These are phyloP conservation scores for Tephrocybe rancida DNA, from an alignment of 768 basidiomycete species.

Conservation along the genomic window DNA sequence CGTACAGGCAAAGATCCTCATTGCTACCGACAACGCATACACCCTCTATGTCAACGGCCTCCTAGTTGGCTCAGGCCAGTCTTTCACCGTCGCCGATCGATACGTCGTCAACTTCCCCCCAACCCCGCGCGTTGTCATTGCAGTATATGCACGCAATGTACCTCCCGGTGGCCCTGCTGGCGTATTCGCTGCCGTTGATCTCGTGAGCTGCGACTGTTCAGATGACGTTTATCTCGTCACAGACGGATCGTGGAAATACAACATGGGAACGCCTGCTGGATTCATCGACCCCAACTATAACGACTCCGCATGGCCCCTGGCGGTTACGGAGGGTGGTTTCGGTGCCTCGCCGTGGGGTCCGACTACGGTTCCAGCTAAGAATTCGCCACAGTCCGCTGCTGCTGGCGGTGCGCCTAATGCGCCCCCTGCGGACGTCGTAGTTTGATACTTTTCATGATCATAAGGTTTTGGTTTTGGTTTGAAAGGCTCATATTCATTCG, in stretches of 20 bases:
- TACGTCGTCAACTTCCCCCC: conserved; percentile 18
- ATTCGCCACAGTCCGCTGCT: conserved; percentile 4
- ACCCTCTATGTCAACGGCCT: conserved; percentile 28
- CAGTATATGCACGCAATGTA: conserved; percentile 8
- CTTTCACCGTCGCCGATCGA: conserved; percentile 8
- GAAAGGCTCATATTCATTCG: no score
- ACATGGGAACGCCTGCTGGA: conserved; percentile 15
- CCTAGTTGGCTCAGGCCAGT: conserved; percentile 19
- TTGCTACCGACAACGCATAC: conserved; percentile 27
- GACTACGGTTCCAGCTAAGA: neutral
- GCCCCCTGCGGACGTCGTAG: conserved; percentile 4
- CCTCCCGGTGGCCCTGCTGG: conserved; percentile 12
- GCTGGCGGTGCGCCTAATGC: conserved; percentile 1
- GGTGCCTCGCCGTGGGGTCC: conserved; percentile 23
- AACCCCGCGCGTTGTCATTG: conserved; percentile 15
- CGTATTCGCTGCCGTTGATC: conserved; percentile 15
- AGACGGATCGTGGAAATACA: conserved; percentile 25
- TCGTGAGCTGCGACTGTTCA: conserved; percentile 14
- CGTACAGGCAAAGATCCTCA: conserved; percentile 22
- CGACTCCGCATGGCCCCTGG: conserved; percentile 22
- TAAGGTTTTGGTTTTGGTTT: no score
- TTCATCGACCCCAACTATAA: conserved; percentile 11
- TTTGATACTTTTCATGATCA: no score
- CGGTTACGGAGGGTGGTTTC: conserved; percentile 21
- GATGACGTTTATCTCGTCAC: conserved; percentile 12